Conservation (phyloP, 2,329 filamentous ascomycete genomes). For the Phaeosphaeriaceae sp. region DNA sequence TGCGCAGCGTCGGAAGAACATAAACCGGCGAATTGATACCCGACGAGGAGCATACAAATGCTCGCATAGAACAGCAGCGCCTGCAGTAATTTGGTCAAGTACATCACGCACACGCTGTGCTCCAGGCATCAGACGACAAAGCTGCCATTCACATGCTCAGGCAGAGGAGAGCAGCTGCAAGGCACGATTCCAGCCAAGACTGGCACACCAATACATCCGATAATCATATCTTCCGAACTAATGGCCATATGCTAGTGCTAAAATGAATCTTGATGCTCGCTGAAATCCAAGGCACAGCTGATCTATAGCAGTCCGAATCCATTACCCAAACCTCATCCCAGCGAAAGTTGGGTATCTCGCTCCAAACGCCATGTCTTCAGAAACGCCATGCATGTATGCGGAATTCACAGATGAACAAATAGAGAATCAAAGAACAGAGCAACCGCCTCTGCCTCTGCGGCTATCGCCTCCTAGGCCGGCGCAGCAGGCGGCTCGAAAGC, state of each 20-base stretch:
- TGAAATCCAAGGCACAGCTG: not conserved
- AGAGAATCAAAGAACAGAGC: conserved; percentile 5
- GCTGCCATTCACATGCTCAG: not conserved
- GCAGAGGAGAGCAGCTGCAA: not conserved
- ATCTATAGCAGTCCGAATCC: not conserved
- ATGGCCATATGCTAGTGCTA: not conserved
- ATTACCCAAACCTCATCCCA: not conserved
- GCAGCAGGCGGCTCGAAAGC: conserved; percentile 14
- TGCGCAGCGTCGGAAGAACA: not conserved
- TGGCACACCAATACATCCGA: not conserved
- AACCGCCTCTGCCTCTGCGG: not conserved
- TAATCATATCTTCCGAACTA: too few species aligned
- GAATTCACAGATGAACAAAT: not conserved
- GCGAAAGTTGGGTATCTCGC: conserved; percentile 4
- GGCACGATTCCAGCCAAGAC: not conserved
- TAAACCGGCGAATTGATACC: not conserved
- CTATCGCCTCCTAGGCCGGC: conserved; percentile 11
- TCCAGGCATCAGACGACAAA: not conserved
- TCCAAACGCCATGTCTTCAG: not conserved
- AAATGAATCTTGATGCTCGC: conserved; percentile 2
- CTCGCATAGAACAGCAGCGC: not conserved
- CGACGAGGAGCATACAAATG: not conserved
- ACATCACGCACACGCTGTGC: not conserved
- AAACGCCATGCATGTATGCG: conserved; percentile 3
- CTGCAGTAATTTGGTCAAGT: not conserved